phyloP scores from a whole-genome alignment of 2,329 filamentous ascomycete genomes.

The Pseudocercospora eumusae region DNA sequence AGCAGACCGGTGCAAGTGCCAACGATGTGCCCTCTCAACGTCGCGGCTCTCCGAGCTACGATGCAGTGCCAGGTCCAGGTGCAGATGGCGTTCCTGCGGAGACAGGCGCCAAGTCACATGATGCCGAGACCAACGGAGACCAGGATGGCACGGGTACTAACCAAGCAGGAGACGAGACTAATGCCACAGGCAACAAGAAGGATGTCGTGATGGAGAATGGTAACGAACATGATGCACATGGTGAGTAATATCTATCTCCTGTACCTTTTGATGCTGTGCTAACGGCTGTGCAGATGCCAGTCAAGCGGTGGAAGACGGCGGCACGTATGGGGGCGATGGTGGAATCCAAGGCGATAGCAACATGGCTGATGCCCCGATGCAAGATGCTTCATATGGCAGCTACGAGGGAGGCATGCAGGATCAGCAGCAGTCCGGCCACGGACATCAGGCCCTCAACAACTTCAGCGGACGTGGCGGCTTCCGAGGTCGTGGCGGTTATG shows the following conservation, averaged over 20 bases:
- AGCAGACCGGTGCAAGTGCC: slow-evolving; percentile 27
- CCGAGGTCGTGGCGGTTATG: slow-evolving; percentile 42
- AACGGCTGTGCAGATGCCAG: neutral
- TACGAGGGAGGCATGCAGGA: slow-evolving; percentile 25
- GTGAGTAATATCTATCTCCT: slow-evolving; percentile 14
- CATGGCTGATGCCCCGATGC: slow-evolving; percentile 18
- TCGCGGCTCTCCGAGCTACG: slow-evolving; percentile 37
- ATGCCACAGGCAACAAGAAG: slow-evolving; percentile 28
- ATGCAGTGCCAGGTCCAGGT: slow-evolving; percentile 28
- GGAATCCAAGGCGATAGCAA: neutral
- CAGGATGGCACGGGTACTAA: slow-evolving; percentile 40
- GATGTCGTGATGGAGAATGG: slow-evolving; percentile 20
- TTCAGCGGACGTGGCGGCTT: slow-evolving; percentile 54
- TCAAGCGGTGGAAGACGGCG: neutral
- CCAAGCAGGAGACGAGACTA: slow-evolving; percentile 36
- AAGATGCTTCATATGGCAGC: slow-evolving; percentile 35
- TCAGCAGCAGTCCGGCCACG: slow-evolving; percentile 25
- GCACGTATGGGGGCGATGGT: neutral
- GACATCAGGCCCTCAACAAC: slow-evolving; percentile 12
- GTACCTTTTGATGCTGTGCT: neutral
- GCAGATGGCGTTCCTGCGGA: slow-evolving; percentile 21
- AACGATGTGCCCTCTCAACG: slow-evolving; percentile 22
- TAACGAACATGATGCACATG: slow-evolving; percentile 19
- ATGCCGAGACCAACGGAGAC: slow-evolving; percentile 34
- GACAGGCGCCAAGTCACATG: slow-evolving; percentile 19